Conservation (phyloP, 495 filamentous ascomycete species). For the Apiosordaria backusii region DNA sequence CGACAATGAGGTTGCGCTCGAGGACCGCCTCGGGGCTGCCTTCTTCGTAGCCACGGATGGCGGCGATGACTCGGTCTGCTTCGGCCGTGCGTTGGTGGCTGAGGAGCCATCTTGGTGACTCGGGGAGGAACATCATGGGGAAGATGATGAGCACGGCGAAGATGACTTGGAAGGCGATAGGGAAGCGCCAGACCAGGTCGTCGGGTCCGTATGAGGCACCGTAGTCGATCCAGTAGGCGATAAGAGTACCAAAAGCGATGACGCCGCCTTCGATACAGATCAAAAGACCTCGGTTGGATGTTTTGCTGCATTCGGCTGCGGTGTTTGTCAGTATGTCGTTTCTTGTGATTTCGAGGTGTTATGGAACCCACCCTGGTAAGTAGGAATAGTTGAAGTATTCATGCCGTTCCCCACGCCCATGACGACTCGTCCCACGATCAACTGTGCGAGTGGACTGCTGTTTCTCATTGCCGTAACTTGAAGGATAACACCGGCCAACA, state of each 20-base stretch:
- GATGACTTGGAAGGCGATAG: constrained; percentile 76
- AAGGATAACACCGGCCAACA: constrained; percentile 72
- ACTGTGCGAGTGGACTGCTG: constrained; percentile 53
- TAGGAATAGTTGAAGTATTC: constrained; percentile 74
- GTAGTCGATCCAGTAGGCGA: constrained; percentile 84
- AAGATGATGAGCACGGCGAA: constrained; percentile 65
- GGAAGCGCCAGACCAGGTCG: constrained; percentile 72
- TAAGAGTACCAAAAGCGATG: constrained; percentile 73
- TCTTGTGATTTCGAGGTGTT: not conserved
- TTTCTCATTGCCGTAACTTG: constrained; percentile 54
- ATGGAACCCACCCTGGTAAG: constrained; percentile 63
- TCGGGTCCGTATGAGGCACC: constrained; percentile 64
- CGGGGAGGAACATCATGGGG: constrained; percentile 65
- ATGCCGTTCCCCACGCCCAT: constrained; percentile 77
- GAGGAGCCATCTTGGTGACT: constrained; percentile 74
- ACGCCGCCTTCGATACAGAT: constrained; percentile 81
- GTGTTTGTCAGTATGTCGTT: not conserved
- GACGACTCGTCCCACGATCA: constrained; percentile 69
- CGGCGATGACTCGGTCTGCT: constrained; percentile 64
- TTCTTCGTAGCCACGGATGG: constrained; percentile 59
- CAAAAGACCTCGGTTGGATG: constrained; percentile 72
- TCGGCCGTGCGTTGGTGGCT: constrained; percentile 64
- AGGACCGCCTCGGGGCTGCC: constrained; percentile 52
- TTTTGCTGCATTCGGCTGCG: constrained; percentile 60
- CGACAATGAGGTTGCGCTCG: constrained; percentile 61